Percentiles rank a stretch among this genome's conserved stretches.
Conservation (phyloP, 2,329 filamentous ascomycete genomes). For the Epichloe brachyelytri region DNA sequence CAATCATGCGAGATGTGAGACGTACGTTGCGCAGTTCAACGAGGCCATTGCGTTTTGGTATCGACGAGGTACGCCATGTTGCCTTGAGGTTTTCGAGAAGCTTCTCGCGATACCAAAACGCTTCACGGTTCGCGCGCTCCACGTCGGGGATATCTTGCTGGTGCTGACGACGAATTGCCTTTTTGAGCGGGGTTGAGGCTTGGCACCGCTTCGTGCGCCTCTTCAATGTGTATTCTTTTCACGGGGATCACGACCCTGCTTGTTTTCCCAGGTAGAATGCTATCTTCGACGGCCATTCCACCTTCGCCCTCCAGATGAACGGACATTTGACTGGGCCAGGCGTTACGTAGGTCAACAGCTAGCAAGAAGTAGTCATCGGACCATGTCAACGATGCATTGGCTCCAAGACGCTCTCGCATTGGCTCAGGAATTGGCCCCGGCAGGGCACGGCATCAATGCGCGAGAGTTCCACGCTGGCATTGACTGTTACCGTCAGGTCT, state of each 20-base stretch:
- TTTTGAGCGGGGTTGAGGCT: conserved; percentile 65
- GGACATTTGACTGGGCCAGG: conserved; percentile 70
- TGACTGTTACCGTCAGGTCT: conserved; percentile 78
- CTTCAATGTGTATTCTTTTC: conserved; percentile 60
- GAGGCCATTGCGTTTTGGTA: conserved; percentile 43
- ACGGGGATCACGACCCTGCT: conserved; percentile 65
- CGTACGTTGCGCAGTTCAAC: conserved; percentile 68
- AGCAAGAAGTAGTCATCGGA: conserved; percentile 61
- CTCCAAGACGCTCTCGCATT: conserved; percentile 39
- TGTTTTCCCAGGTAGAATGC: conserved; percentile 54
- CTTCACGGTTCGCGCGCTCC: conserved; percentile 65
- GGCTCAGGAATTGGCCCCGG: conserved; percentile 49
- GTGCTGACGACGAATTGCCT: conserved; percentile 87
- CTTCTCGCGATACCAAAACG: conserved; percentile 83
- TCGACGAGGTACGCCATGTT: conserved; percentile 51
- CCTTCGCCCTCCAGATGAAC: conserved; percentile 47
- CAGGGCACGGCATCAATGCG: conserved; percentile 70
- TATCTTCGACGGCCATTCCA: conserved; percentile 36
- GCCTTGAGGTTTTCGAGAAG: conserved; percentile 60
- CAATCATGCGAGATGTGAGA: conserved; percentile 66
- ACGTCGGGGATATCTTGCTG: conserved; percentile 63
- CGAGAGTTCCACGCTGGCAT: conserved; percentile 73
- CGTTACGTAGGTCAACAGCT: conserved; percentile 74
- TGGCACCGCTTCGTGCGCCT: conserved; percentile 67
- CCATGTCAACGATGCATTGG: conserved; percentile 23